Evolutionary conservation across 2,329 filamentous ascomycete species (phyloP).

Genomic region (Knufia fluminis): DNA sequence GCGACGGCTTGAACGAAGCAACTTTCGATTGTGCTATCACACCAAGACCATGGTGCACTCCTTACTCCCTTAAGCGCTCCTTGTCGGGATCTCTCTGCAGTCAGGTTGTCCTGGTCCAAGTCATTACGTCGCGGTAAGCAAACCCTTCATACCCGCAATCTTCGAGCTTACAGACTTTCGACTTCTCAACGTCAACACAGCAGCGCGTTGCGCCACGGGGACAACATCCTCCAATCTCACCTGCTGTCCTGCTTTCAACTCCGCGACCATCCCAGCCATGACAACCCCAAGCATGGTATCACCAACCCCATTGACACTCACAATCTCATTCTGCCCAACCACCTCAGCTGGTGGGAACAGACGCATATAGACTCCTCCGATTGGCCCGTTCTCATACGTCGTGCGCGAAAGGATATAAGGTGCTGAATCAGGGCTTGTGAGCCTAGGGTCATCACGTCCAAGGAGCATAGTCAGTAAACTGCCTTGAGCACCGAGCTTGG

Average conservation of each 20-base stretch:
- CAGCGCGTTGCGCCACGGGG: constrained; percentile 71
- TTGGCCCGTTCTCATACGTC: constrained; percentile 45
- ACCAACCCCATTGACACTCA: constrained; percentile 88
- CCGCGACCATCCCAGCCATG: constrained; percentile 61
- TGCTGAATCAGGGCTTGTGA: constrained; percentile 53
- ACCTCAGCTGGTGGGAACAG: constrained; percentile 59
- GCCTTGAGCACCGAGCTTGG: constrained; percentile 69
- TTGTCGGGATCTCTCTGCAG: no score
- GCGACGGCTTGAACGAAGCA: no score
- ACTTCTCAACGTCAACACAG: constrained; percentile 68
- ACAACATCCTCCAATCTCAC: constrained; percentile 54
- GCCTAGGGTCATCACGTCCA: constrained; percentile 54
- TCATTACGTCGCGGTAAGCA: not conserved
- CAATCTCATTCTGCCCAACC: constrained; percentile 54
- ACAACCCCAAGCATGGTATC: constrained; percentile 86
- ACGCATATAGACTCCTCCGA: constrained; percentile 79
- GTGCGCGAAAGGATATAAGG: constrained; percentile 64
- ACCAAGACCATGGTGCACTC: no score
- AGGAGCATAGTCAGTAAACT: constrained; percentile 69
- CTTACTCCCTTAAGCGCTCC: no score
- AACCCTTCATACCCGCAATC: not conserved
- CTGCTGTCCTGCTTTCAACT: constrained; percentile 28
- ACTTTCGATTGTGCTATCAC: no score
- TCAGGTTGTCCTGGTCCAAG: no score
- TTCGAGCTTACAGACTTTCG: constrained; percentile 53